These are phyloP conservation scores for Nasturtium officinale DNA, from an alignment of 345 rosid species.

Conservation along the genomic window DNA sequence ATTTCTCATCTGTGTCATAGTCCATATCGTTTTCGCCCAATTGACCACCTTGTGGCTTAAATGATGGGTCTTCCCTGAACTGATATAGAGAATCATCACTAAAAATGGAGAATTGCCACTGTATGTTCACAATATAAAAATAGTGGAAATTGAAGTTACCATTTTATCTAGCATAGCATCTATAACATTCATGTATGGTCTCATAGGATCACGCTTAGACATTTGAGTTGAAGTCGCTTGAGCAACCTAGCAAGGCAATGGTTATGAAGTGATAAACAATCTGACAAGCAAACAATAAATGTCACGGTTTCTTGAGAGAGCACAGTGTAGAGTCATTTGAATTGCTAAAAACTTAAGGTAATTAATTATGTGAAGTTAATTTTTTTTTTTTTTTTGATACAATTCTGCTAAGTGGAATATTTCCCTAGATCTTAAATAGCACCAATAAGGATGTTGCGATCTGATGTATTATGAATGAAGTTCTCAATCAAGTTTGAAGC, in stretches of 20 bases:
- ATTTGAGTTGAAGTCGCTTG: constrained; percentile 99
- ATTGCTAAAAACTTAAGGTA: constrained; percentile 18
- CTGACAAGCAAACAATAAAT: background rate
- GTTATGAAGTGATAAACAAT: constrained; percentile 12
- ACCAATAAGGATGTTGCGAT: constrained; percentile 2
- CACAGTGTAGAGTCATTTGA: background rate
- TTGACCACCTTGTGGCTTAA: constrained; percentile 98
- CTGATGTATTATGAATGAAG: background rate
- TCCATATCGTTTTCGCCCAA: constrained; percentile 99
- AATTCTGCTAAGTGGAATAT: constrained; percentile 18
- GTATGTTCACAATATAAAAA: constrained; percentile 4
- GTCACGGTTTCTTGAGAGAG: background rate
- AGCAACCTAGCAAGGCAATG: constrained; percentile 72
- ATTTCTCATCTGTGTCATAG: constrained; percentile 97
- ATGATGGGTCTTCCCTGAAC: constrained; percentile 91
- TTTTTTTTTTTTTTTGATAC: no score
- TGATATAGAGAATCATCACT: constrained; percentile 40
- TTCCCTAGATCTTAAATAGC: constrained; percentile 12
- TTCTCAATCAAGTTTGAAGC: constrained; percentile 8
- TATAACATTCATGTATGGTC: constrained; percentile 95
- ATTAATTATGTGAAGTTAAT: background rate
- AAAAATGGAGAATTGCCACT: constrained; percentile 10
- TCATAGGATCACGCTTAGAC: constrained; percentile 98
- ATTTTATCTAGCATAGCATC: constrained; percentile 82
- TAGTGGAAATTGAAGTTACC: constrained; percentile 51